These are phyloP conservation scores for Senecio squalidus DNA, from an alignment of 140 eudicot species.

Conservation along the genomic window DNA sequence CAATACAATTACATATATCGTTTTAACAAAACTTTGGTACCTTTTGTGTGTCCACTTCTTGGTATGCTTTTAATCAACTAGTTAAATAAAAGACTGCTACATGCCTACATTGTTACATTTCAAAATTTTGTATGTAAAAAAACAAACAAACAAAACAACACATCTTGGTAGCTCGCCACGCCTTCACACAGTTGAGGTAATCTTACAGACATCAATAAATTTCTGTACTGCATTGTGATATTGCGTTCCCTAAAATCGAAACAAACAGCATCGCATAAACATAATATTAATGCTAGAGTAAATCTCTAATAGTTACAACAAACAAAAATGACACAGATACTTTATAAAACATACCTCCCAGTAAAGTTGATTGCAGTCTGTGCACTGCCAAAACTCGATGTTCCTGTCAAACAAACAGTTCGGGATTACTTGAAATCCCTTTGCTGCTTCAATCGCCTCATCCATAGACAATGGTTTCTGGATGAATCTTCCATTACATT, in stretches of 20 bases:
- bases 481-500: slow-evolving; percentile 92
- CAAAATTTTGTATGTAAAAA: not conserved
- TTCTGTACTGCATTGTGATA: slow-evolving; percentile 95
- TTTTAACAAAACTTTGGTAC: too few relatives aligned
- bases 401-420: slow-evolving; percentile 79
- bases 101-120: not conserved
- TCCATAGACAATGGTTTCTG: slow-evolving; percentile 85
- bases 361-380: slow-evolving; percentile 90
- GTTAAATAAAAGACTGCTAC: not conserved
- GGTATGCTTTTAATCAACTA: too few relatives aligned
- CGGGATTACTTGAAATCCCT: slow-evolving; percentile 94
- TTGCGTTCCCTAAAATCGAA: slow-evolving; percentile 74
- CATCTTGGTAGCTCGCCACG: not conserved
- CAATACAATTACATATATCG: too few relatives aligned
- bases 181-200: slow-evolving; percentile 30
- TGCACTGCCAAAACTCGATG: slow-evolving; percentile 96
- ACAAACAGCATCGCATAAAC: not conserved
- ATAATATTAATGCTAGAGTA: not conserved
- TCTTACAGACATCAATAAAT: slow-evolving; percentile 78
- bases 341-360: slow-evolving; percentile 71
- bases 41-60: not conserved
- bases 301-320: not conserved
- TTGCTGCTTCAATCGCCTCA: slow-evolving; percentile 93
- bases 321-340: not conserved
- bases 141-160: not conserved